Conservation (phyloP, 2,329 filamentous ascomycete genomes). For the Hypoxylon sp. region DNA sequence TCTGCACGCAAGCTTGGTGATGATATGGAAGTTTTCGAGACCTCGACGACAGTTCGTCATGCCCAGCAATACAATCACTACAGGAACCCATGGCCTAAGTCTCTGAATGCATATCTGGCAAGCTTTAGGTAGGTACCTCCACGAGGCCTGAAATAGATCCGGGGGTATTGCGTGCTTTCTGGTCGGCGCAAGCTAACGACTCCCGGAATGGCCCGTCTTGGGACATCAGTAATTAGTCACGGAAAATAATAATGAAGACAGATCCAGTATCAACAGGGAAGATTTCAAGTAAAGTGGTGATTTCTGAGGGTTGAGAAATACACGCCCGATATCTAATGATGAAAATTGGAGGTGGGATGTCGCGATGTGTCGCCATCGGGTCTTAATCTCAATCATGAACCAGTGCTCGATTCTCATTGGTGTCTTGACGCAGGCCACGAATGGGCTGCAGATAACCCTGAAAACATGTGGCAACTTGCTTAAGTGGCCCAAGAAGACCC, state of each 20-base stretch:
- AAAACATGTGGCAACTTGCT: conserved; percentile 3
- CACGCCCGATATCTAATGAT: conserved; percentile 23
- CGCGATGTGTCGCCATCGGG: conserved; percentile 41
- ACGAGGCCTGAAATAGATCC: not conserved
- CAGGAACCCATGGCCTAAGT: not conserved
- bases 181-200: conserved; percentile 1
- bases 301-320: not conserved
- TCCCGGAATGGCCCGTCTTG: not conserved
- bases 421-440: not conserved
- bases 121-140: not conserved
- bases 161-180: not conserved
- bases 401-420: conserved; percentile 30
- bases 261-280: not conserved
- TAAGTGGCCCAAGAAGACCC: not conserved
- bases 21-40: not conserved
- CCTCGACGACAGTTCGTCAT: conserved; percentile 25
- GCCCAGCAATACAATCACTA: not conserved
- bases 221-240: conserved; percentile 17
- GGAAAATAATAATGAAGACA: conserved; percentile 8
- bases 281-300: not conserved
- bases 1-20: not conserved
- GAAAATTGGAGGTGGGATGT: conserved; percentile 38
- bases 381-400: conserved; percentile 17
- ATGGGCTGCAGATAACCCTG: conserved; percentile 2
- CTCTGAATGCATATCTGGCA: not conserved